Conservation (phyloP, 2,329 filamentous ascomycete species). For the Penicillium crustosum region DNA sequence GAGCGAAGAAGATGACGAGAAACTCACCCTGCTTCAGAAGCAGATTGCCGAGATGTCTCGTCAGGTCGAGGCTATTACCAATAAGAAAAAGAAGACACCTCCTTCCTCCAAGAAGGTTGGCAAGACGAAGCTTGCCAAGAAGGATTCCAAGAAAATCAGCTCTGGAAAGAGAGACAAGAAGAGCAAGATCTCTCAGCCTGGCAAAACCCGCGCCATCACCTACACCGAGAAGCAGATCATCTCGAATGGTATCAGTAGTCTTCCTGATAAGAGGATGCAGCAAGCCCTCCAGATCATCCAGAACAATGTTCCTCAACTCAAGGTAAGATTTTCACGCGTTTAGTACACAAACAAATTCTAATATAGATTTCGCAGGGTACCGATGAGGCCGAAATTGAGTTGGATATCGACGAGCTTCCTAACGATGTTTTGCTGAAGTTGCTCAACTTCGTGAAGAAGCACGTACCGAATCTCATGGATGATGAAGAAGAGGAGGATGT, state of each 20-base stretch:
- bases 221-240: conserved; percentile 88
- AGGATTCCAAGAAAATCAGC: conserved; percentile 49
- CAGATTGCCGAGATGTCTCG: conserved; percentile 74
- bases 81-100: conserved; percentile 62
- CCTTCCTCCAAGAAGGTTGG: conserved; percentile 52
- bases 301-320: conserved; percentile 72
- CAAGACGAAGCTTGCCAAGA: conserved; percentile 22
- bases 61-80: conserved; percentile 56
- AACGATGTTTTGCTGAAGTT: conserved; percentile 48
- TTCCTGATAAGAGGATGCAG: conserved; percentile 75
- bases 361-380: conserved; percentile 34
- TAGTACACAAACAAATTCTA: conserved; percentile 6
- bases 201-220: conserved; percentile 65
- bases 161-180: conserved; percentile 51
- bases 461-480: conserved; percentile 44
- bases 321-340: conserved; percentile 43
- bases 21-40: conserved; percentile 66
- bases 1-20: conserved; percentile 61
- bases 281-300: conserved; percentile 88
- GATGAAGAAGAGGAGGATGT: conserved; percentile 47
- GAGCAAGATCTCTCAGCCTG: conserved; percentile 40
- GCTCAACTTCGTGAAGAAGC: conserved; percentile 50
- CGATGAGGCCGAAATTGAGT: conserved; percentile 49
- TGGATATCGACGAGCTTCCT: conserved; percentile 51
- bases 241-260: conserved; percentile 76